Evolutionary conservation across 2,329 filamentous ascomycete genomes (phyloP).

Genomic region (Xylariales sp.): DNA sequence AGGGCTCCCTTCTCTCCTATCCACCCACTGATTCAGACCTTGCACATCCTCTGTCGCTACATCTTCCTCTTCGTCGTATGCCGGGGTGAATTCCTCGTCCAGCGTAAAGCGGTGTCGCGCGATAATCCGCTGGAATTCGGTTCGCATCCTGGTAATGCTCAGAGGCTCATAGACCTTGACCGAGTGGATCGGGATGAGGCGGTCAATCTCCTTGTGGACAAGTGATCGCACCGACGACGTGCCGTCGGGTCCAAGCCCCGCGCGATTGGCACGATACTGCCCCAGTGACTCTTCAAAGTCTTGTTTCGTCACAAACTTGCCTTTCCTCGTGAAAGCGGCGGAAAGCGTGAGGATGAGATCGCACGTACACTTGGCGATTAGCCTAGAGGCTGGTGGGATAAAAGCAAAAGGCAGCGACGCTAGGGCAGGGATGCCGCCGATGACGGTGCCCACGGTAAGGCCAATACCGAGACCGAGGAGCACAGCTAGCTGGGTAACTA

Average conservation of each 20-base stretch:
- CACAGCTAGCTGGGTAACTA: conserved; percentile 36
- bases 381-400: conserved; percentile 40
- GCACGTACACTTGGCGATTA: conserved; percentile 42
- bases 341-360: conserved; percentile 40
- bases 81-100: conserved; percentile 32
- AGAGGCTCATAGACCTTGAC: conserved; percentile 40
- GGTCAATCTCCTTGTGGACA: conserved; percentile 39
- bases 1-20: conserved; percentile 26
- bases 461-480: conserved; percentile 37
- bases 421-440: conserved; percentile 43
- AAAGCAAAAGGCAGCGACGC: conserved; percentile 39
- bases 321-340: conserved; percentile 40
- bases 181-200: conserved; percentile 39
- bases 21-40: conserved; percentile 32
- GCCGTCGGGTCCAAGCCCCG: conserved; percentile 26
- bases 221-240: conserved; percentile 32
- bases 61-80: conserved; percentile 30
- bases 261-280: conserved; percentile 37
- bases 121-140: conserved; percentile 36
- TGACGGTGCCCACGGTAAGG: conserved; percentile 40
- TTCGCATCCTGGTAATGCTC: conserved; percentile 36
- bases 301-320: conserved; percentile 40
- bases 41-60: conserved; percentile 31
- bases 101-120: conserved; percentile 36
- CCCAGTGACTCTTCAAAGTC: conserved; percentile 39